phyloP scores from a whole-genome alignment of 2,329 filamentous ascomycete species.

The Colletotrichum sp. region DNA sequence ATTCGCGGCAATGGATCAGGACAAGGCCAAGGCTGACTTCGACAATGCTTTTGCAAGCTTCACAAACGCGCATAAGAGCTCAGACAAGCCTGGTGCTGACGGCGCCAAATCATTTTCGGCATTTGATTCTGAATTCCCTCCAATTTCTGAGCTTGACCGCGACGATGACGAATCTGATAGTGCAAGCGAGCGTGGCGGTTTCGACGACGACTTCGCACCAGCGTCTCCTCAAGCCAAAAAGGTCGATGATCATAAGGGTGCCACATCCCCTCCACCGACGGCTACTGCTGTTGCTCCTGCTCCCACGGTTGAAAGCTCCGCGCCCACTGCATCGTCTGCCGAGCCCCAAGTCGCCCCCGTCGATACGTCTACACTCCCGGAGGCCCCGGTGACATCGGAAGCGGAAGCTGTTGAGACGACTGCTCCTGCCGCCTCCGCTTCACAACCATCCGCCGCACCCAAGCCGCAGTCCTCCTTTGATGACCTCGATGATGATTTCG shows the following conservation, averaged over 20 bases:
- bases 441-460: conserved; percentile 13
- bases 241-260: conserved; percentile 23
- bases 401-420: neutral
- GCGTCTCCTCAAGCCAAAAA: conserved; percentile 52
- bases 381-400: neutral
- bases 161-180: conserved; percentile 77
- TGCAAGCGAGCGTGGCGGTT: conserved; percentile 79
- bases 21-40: conserved; percentile 79
- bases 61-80: conserved; percentile 56
- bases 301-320: neutral
- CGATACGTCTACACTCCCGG: neutral
- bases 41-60: conserved; percentile 86
- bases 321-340: neutral
- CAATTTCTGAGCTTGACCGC: conserved; percentile 83
- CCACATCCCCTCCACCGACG: conserved; percentile 20
- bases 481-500: conserved; percentile 81
- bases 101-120: conserved; percentile 50
- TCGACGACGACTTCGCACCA: conserved; percentile 91
- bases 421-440: conserved; percentile 28
- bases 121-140: conserved; percentile 85
- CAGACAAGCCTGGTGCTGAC: conserved; percentile 46
- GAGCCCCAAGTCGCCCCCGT: conserved; percentile 22
- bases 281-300: conserved; percentile 34
- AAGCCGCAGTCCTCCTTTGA: conserved; percentile 65
- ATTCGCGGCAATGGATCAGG: conserved; percentile 58